Base-by-base conservation (phyloP, 352 stramenopile species). In the Phytophthora litchii region DNA sequence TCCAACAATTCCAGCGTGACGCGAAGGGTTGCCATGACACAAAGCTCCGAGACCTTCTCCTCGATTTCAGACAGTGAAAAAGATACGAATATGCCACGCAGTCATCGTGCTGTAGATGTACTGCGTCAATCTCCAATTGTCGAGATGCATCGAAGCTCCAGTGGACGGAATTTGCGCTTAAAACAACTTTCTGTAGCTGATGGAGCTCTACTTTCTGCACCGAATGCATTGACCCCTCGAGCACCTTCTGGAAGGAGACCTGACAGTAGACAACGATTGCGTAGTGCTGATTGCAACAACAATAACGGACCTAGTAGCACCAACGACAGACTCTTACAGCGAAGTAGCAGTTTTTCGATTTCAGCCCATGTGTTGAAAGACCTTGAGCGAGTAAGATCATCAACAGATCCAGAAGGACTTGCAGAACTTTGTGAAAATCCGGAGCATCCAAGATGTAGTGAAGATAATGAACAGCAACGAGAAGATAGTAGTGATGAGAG, bases 301-400 rank as follows among this genome's bases (percentile, higher is more conserved):
- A 69, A 29, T 41, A 68, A 42, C 3, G 46, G 17, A 25, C 16
- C 47, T 8, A 42, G 3, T 20, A 54, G 29, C 8, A 46, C 52
- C 32, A 65, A 53, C 10, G 56, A 85, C 29, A 72, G 17, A 20
- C 16, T 40, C 14, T 47, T 70, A 44, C 51, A 87, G 19, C 64
- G 77, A 35, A 75, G 80, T n/a, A 83, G 72, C 46, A 89, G 80
- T 38, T 89, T 88, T 42, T 81, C 76, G 14, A 85, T 89, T 50
- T 80, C 77, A 3, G 70, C 78, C 21, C 67, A 75, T 41, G 70
- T 67, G 1, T 46, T 87, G 29, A 74, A 83, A 42, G 72, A 87
- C 16, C 54, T 87, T 10, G 78, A 78, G 2, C 61, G 74, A n/a
- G 46, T 65, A 10, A 65, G 67, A 0, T 73, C 67, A 5, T 51